Conservation (phyloP, 2,329 filamentous ascomycete genomes). For the Whalleya microplaca region DNA sequence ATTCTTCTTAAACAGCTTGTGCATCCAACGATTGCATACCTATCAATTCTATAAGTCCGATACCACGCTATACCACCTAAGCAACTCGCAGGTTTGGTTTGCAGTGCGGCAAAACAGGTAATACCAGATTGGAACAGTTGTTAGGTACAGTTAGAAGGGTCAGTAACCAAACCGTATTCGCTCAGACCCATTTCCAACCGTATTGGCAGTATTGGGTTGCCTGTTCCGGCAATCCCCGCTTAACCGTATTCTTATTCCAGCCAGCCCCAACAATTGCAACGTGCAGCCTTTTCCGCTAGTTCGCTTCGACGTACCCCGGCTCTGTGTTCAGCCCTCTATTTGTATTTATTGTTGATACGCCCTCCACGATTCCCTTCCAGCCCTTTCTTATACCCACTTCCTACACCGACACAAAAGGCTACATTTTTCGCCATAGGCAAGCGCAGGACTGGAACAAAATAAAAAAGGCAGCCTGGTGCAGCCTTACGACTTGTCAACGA, state of each 20-base stretch:
- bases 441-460: slow-evolving; percentile 14
- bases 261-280: slow-evolving; percentile 22
- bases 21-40: too few relatives aligned
- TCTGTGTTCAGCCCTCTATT: background rate
- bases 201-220: slow-evolving; percentile 22
- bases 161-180: slow-evolving; percentile 9
- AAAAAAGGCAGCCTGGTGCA: slow-evolving; percentile 23
- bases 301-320: background rate
- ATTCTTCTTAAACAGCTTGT: too few relatives aligned
- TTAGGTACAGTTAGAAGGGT: background rate
- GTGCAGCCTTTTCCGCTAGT: background rate
- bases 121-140: too few relatives aligned
- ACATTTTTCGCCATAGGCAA: slow-evolving; percentile 14
- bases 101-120: too few relatives aligned
- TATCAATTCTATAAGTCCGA: too few relatives aligned
- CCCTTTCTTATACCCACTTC: slow-evolving; percentile 15
- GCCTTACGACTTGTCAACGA: slow-evolving; percentile 3
- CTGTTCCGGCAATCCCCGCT: slow-evolving; percentile 27
- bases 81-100: too few relatives aligned
- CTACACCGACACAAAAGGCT: slow-evolving; percentile 15
- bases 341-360: slow-evolving; percentile 21
- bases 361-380: slow-evolving; percentile 14
- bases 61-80: too few relatives aligned
- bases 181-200: background rate
- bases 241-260: slow-evolving; percentile 15